These are phyloP conservation scores for Saccharomycopsis babjevae DNA, from an alignment of 805 yeast genomes.

Conservation along the genomic window DNA sequence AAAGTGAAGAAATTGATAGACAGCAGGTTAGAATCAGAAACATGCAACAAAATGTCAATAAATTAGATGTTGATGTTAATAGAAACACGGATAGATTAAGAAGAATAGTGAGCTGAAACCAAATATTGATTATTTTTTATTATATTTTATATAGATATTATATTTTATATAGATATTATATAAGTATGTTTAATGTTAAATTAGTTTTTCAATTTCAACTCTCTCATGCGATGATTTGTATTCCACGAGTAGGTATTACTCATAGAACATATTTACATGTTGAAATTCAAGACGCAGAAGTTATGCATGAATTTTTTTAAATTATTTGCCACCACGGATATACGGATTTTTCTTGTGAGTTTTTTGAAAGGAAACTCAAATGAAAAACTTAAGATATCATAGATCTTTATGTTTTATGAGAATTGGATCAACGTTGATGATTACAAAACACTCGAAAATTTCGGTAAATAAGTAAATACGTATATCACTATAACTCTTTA, in stretches of 20 bases:
- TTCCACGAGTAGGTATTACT: too few species aligned
- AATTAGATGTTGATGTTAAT: conserved; percentile 74
- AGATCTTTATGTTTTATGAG: not conserved
- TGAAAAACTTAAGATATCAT: too few species aligned
- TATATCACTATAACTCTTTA: too few species aligned
- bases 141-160: too few species aligned
- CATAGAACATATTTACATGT: not conserved
- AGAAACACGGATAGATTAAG: conserved; percentile 31
- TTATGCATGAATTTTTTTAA: not conserved
- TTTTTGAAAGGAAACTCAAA: not conserved
- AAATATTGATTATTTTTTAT: too few species aligned
- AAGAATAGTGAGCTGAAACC: conserved; percentile 1
- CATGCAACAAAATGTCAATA: conserved; percentile 78
- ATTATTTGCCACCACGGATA: not conserved
- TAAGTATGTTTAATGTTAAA: too few species aligned
- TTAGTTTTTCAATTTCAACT: too few species aligned
- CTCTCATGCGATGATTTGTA: too few species aligned
- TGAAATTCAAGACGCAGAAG: not conserved
- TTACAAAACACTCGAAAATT: too few species aligned
- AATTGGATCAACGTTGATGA: not conserved
- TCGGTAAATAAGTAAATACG: too few species aligned
- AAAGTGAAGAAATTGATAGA: conserved; percentile 65
- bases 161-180: too few species aligned
- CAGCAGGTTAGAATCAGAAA: conserved; percentile 67
- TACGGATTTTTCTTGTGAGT: not conserved